Percentiles rank a stretch among this genome's conserved stretches.
Evolutionary conservation across 768 basidiomycete genomes (phyloP).

Genomic region (Paxillus rubicundulus): DNA sequence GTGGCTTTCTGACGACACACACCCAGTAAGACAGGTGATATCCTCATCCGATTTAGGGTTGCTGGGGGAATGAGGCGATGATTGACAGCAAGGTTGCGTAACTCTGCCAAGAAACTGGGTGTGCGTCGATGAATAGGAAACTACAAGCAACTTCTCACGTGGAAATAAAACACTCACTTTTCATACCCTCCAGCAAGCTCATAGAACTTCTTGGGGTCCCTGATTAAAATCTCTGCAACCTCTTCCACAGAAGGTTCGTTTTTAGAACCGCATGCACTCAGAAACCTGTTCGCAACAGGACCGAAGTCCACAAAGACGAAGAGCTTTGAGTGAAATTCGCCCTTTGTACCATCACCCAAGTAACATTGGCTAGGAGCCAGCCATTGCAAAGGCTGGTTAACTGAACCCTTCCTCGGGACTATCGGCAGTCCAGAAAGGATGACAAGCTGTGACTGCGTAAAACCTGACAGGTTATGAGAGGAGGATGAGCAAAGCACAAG

Average conservation of each 20-base stretch:
- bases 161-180: slow-evolving; percentile 44
- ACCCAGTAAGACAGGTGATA: slow-evolving; percentile 69
- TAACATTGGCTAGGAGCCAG: slow-evolving; percentile 68
- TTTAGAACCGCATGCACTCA: slow-evolving; percentile 84
- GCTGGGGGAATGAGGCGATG: slow-evolving; percentile 47
- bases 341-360: slow-evolving; percentile 50
- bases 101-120: slow-evolving; percentile 73
- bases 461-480: slow-evolving; percentile 42
- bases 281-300: slow-evolving; percentile 72
- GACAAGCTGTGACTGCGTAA: slow-evolving; percentile 52
- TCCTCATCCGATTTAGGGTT: slow-evolving; percentile 60
- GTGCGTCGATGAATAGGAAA: neutral
- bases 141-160: neutral
- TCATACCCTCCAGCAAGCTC: slow-evolving; percentile 64
- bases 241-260: slow-evolving; percentile 86
- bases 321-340: slow-evolving; percentile 71
- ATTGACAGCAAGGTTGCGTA: slow-evolving; percentile 86
- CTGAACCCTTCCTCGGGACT: slow-evolving; percentile 55
- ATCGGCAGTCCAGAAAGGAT: slow-evolving; percentile 58
- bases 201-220: slow-evolving; percentile 70
- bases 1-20: slow-evolving; percentile 53
- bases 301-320: slow-evolving; percentile 93
- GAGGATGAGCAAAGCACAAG: neutral
- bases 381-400: slow-evolving; percentile 38
- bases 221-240: slow-evolving; percentile 65